Evolutionary conservation across 768 basidiomycete species (phyloP).

Genomic region (Neoboletus subvelutipes): DNA sequence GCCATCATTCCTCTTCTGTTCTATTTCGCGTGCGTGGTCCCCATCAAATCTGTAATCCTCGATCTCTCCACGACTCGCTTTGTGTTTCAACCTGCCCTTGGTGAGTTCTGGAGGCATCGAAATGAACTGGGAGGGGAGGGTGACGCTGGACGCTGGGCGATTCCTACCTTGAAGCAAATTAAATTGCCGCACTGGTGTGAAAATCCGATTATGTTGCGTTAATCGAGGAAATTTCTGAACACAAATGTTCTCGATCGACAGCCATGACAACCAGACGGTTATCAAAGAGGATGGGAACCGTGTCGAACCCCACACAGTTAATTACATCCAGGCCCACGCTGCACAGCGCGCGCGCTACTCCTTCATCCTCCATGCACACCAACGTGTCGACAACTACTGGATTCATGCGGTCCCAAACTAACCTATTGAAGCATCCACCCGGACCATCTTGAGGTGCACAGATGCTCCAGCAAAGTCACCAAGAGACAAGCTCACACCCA

Average conservation of each 20-base stretch:
- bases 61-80: constrained; percentile 46
- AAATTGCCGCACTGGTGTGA: constrained; percentile 29
- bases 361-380: constrained; percentile 41
- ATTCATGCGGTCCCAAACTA: constrained; percentile 9
- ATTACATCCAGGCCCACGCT: constrained; percentile 33
- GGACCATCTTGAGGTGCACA: constrained; percentile 16
- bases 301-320: constrained; percentile 37
- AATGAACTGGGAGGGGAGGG: constrained; percentile 9
- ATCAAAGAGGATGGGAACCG: constrained; percentile 43
- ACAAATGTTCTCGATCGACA: constrained; percentile 26
- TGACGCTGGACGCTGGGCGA: constrained; percentile 7
- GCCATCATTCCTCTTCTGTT: constrained; percentile 71
- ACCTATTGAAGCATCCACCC: constrained; percentile 23
- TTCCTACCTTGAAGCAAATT: constrained; percentile 23
- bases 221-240: too few species aligned
- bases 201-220: too few species aligned
- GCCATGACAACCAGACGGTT: constrained; percentile 25
- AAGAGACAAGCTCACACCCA: neutral
- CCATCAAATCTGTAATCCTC: constrained; percentile 53
- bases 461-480: constrained; percentile 15
- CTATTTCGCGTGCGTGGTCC: constrained; percentile 62
- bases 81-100: constrained; percentile 51
- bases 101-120: constrained; percentile 58
- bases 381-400: constrained; percentile 42
- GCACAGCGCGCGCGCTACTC: constrained; percentile 51